Percentiles rank a stretch among this genome's conserved stretches.
Evolutionary conservation across 1,284 basidiomycete genomes (phyloP).

Genomic region (Somion occarium): DNA sequence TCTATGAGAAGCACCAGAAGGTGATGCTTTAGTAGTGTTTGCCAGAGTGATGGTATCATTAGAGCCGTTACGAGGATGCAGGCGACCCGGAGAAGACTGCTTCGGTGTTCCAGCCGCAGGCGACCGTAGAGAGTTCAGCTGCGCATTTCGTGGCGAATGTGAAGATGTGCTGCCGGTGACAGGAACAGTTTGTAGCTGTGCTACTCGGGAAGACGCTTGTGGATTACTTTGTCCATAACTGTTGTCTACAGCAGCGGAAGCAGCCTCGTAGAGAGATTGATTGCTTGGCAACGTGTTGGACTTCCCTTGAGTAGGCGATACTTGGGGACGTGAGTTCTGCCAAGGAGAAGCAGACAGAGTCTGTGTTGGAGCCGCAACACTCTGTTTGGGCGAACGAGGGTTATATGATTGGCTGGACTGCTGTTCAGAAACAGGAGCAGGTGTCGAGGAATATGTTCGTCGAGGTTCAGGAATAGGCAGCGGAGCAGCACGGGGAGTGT

Average conservation of each 20-base stretch:
- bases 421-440: not conserved
- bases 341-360: slow-evolving; percentile 5
- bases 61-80: slow-evolving; percentile 27
- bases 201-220: not conserved
- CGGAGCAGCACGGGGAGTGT: slow-evolving; percentile 7
- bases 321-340: slow-evolving; percentile 10
- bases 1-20: slow-evolving; percentile 18
- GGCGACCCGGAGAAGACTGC: slow-evolving; percentile 22
- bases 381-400: slow-evolving; percentile 8
- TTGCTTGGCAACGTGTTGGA: slow-evolving; percentile 4
- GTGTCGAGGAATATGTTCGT: not conserved
- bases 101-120: slow-evolving; percentile 20
- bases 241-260: not conserved
- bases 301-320: slow-evolving; percentile 8
- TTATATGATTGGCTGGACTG: not conserved
- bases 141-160: slow-evolving; percentile 17
- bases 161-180: not conserved
- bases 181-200: not conserved
- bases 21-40: slow-evolving; percentile 19
- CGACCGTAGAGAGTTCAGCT: slow-evolving; percentile 8
- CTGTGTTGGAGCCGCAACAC: not conserved
- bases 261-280: not conserved
- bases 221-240: not conserved
- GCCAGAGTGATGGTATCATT: slow-evolving; percentile 27
- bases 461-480: slow-evolving; percentile 7